These are phyloP conservation scores for Gastrolobium bilobum DNA, from an alignment of 306 rosid species.

Conservation along the genomic window DNA sequence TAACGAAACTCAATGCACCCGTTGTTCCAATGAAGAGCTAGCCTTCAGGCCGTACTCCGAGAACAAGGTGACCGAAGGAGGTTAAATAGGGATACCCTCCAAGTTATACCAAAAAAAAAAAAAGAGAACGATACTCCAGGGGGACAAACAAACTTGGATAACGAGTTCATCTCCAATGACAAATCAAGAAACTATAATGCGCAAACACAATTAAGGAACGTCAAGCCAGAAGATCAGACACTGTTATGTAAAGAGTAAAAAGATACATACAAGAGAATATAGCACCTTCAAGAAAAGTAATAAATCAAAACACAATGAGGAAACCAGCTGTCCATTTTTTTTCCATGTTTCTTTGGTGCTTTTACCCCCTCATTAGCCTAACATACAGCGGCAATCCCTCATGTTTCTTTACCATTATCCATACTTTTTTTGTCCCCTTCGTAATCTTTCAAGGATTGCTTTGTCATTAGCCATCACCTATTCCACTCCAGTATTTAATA, in stretches of 20 bases:
- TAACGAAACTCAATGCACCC: no score
- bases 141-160: neutral
- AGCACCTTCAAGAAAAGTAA: neutral
- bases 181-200: neutral
- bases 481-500: constrained; percentile 37
- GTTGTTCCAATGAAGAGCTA: no score
- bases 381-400: constrained; percentile 31
- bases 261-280: constrained; percentile 10
- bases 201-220: neutral
- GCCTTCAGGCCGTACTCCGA: no score
- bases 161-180: neutral
- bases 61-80: no score
- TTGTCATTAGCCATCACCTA: constrained; percentile 28
- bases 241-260: neutral
- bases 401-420: neutral
- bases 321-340: constrained; percentile 3
- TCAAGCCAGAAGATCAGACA: constrained; percentile 21
- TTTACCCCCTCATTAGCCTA: constrained; percentile 47
- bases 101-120: no score
- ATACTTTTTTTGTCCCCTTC: constrained; percentile 32
- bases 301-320: constrained; percentile 32
- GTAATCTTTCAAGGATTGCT: constrained; percentile 48
- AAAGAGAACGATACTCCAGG: neutral
- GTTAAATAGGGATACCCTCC: no score
- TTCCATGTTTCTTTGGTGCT: constrained; percentile 40